Evolutionary conservation across 768 basidiomycete species (phyloP).

Genomic region (Lactifluus echinatus): DNA sequence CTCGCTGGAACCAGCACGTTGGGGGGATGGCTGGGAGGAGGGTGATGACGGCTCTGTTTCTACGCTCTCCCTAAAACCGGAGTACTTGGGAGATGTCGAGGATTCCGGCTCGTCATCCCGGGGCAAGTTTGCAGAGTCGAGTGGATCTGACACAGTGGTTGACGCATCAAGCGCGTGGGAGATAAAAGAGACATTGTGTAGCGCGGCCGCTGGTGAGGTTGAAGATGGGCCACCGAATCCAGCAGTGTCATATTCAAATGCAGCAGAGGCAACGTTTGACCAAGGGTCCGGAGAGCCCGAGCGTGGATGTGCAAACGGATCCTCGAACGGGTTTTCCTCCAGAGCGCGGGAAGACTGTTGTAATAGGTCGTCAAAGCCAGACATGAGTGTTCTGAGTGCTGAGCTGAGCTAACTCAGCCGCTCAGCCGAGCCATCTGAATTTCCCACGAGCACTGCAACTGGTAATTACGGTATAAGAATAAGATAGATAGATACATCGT

Average conservation of each 20-base stretch:
- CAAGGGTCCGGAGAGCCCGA: conserved; percentile 25
- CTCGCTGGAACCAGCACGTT: conserved; percentile 17
- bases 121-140: conserved; percentile 33
- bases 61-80: conserved; percentile 51
- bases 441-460: too few relatives aligned
- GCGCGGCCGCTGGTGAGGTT: conserved; percentile 1
- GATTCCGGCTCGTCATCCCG: conserved; percentile 17
- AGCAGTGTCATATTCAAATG: conserved; percentile 15
- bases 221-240: conserved; percentile 6
- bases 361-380: conserved; percentile 25
- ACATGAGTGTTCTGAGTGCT: too few relatives aligned
- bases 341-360: conserved; percentile 20
- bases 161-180: not conserved
- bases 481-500: too few relatives aligned
- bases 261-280: conserved; percentile 16
- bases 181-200: not conserved
- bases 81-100: conserved; percentile 24
- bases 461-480: too few relatives aligned
- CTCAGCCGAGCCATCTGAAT: too few relatives aligned
- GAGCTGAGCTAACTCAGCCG: too few relatives aligned
- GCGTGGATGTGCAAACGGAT: conserved; percentile 24
- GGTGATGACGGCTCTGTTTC: conserved; percentile 1
- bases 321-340: conserved; percentile 26
- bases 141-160: conserved; percentile 28
- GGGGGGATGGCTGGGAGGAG: conserved; percentile 21